These are phyloP conservation scores for Byssoonygena ceratinophila DNA, from an alignment of 2,329 filamentous ascomycete species.

Conservation along the genomic window DNA sequence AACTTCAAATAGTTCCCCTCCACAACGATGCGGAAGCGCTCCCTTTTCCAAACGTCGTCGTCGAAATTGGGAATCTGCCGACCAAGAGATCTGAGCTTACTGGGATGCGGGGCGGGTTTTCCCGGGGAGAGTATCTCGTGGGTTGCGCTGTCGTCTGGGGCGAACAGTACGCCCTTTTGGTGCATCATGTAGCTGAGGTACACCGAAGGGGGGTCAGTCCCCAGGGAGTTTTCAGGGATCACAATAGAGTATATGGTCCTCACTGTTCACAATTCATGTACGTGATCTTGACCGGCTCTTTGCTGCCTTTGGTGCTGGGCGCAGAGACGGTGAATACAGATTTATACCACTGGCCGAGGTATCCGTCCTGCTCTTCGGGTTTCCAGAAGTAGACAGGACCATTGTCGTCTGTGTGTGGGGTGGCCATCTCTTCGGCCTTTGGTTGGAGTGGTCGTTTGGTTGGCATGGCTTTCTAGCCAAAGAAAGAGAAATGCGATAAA, in stretches of 20 bases:
- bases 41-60: conserved; percentile 22
- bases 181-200: conserved; percentile 26
- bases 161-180: conserved; percentile 28
- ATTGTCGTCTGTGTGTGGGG: background rate
- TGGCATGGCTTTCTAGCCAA: background rate
- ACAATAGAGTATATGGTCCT: conserved; percentile 3
- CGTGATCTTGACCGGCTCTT: conserved; percentile 3
- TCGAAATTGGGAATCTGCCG: conserved; percentile 27
- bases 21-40: conserved; percentile 24
- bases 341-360: conserved; percentile 20
- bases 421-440: background rate
- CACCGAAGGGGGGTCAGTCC: background rate
- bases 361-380: conserved; percentile 18
- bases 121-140: conserved; percentile 20
- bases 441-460: background rate
- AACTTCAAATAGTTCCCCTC: conserved; percentile 28
- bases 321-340: conserved; percentile 16
- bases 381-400: conserved; percentile 21
- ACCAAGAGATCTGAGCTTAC: conserved; percentile 21
- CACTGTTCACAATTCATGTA: conserved; percentile 19
- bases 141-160: conserved; percentile 22
- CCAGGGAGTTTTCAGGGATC: background rate
- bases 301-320: background rate
- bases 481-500: background rate
- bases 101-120: conserved; percentile 20